Evolutionary conservation across 345 rosid genomes (phyloP).

Genomic region (Salix udensis): DNA sequence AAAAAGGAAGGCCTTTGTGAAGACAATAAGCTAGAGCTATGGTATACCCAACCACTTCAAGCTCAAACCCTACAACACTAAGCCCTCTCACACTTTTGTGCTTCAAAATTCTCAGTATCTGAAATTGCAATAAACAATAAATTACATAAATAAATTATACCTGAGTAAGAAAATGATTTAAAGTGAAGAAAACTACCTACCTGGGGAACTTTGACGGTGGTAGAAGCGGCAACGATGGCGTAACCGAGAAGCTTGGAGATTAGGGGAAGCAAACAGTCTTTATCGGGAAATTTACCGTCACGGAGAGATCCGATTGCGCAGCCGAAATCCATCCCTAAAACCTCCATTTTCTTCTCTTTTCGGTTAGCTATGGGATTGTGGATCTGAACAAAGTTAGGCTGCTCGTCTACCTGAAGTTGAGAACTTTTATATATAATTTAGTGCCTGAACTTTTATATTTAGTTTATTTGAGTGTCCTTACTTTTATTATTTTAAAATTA

Average conservation of each 20-base stretch:
- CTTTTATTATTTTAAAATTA: too few species aligned
- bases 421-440: too few species aligned
- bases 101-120: conserved; percentile 84
- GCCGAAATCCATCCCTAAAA: conserved; percentile 64
- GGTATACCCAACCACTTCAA: conserved; percentile 84
- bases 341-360: conserved; percentile 37
- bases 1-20: conserved; percentile 88
- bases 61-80: conserved; percentile 77
- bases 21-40: conserved; percentile 88
- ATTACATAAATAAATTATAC: background rate
- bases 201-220: conserved; percentile 97
- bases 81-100: conserved; percentile 79
- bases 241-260: conserved; percentile 95
- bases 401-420: too few species aligned
- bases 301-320: conserved; percentile 70
- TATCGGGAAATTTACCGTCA: conserved; percentile 54
- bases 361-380: background rate
- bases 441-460: too few species aligned
- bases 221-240: conserved; percentile 82
- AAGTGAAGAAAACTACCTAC: conserved; percentile 11
- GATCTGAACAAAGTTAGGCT: too few species aligned
- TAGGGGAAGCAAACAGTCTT: conserved; percentile 82
- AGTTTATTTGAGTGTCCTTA: too few species aligned
- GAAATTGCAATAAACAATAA: conserved; percentile 1
- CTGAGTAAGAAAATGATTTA: background rate